A percentile compares a stretch with the other conserved stretches of the same genome.
phyloP scores from a whole-genome alignment of 1,284 basidiomycete species.

The Polyporus tsugae region DNA sequence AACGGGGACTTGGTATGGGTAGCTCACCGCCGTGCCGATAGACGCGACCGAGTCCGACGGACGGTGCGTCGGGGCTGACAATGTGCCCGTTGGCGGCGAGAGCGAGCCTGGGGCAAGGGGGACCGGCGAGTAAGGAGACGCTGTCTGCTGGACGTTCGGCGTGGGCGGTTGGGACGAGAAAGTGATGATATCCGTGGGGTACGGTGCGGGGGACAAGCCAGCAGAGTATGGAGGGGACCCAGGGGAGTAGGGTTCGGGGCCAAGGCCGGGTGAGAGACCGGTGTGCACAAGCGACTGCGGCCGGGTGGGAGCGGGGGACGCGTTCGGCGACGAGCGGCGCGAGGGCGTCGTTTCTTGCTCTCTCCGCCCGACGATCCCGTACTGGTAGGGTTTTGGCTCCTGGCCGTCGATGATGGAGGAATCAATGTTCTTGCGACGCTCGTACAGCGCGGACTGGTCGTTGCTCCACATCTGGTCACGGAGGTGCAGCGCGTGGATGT shows the following conservation, averaged over 20 bases:
- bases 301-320: constrained; percentile 28
- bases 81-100: constrained; percentile 8
- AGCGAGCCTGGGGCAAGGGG: constrained; percentile 13
- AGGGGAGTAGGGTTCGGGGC: constrained; percentile 9
- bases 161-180: constrained; percentile 9
- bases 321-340: constrained; percentile 22
- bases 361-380: constrained; percentile 39
- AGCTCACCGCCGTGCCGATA: constrained; percentile 30
- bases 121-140: not conserved
- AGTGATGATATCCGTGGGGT: not conserved
- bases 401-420: constrained; percentile 1
- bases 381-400: constrained; percentile 40
- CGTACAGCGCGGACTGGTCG: constrained; percentile 19
- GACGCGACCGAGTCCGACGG: constrained; percentile 21
- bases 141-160: constrained; percentile 1
- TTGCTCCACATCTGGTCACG: constrained; percentile 18
- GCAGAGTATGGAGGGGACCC: constrained; percentile 4
- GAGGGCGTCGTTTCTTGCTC: constrained; percentile 19
- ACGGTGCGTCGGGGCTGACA: constrained; percentile 10
- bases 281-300: constrained; percentile 24
- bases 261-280: constrained; percentile 2
- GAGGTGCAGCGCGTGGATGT: constrained; percentile 14
- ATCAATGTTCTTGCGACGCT: not conserved
- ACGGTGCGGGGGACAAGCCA: not conserved
- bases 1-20: constrained; percentile 25